Base-by-base conservation (phyloP, 805 yeast genomes). In the Sugiyamaella valdiviana region DNA sequence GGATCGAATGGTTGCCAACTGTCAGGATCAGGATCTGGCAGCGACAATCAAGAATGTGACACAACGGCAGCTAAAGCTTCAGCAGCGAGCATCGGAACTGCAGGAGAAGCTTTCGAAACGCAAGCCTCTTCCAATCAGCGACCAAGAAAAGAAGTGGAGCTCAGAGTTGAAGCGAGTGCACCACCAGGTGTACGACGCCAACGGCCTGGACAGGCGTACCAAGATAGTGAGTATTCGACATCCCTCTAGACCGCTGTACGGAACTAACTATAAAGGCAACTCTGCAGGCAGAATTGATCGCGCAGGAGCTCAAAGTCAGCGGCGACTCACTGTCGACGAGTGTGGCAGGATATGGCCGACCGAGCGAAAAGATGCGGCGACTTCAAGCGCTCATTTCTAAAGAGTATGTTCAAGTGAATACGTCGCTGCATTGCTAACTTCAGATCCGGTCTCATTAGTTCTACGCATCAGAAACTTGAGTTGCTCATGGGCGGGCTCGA, bases 111-210 rank as follows among this genome's bases (percentile, higher is more conserved):
- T 74, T 3, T 46, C 51, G 10, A 53, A 60, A 22, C 53, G 61
- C 32, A 57, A 53, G 38, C 62, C 66, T 5, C 45, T 61, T 14
- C 66, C 72, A 0, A 55, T 76, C 26, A 66, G 71, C 44, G 61
- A 60, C 2, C 59, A 67, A 9, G 82, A 78, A 56, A 61, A 63
- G 45, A 60, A 54, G 21, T 78, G 80, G 79, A 67, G 73, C 48
- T 64, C 60, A 26, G 79, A 75, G 54, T 61, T 77, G 6, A 54
- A 61, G 32, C 57, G 66, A 19, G 70, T 73, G 44, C 62, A 64
- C 51, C 43, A 51, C 29, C 36, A 61, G 40, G 38, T 58, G 46
- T 56, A 56, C 46, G 43, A 44, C 23, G 5, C 57, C 9, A 26
- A 39, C 9, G 63, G 63, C 6, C 49, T 66, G 7, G 63, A 61